Conservation (phyloP, 768 basidiomycete genomes). For the Mycena capillaripes region DNA sequence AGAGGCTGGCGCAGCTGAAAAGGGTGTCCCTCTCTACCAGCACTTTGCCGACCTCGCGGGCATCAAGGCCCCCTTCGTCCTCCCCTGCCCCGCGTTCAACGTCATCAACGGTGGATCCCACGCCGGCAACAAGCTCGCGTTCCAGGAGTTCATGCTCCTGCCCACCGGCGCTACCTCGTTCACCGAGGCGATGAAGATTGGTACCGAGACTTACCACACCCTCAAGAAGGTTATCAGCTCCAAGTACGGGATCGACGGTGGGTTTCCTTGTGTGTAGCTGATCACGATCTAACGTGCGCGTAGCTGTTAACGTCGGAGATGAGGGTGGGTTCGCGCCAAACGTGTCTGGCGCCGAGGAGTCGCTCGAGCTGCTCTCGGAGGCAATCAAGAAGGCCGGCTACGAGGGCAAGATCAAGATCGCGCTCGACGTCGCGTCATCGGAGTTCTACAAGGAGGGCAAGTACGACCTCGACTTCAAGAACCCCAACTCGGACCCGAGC, state of each 20-base stretch:
- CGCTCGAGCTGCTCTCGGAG: constrained; percentile 93
- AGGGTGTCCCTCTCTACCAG: constrained; percentile 95
- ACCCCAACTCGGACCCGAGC: constrained; percentile 97
- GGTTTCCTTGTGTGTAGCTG: constrained; percentile 40
- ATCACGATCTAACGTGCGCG: constrained; percentile 24
- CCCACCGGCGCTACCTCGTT: constrained; percentile 94
- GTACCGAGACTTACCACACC: constrained; percentile 97
- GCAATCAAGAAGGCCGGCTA: constrained; percentile 99
- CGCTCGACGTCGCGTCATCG: constrained; percentile 97
- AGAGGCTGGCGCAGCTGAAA: constrained; percentile 94
- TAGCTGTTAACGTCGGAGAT: constrained; percentile 99
- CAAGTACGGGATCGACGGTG: constrained; percentile 99
- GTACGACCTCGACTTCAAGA: constrained; percentile 99
- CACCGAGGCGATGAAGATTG: constrained; percentile 98
- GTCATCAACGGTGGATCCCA: constrained; percentile 99
- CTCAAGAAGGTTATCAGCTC: constrained; percentile 99
- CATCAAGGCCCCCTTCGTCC: constrained; percentile 92
- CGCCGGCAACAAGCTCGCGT: constrained; percentile 99
- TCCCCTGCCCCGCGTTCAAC: constrained; percentile 96
- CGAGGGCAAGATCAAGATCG: constrained; percentile 99
- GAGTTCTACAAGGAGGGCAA: constrained; percentile 99
- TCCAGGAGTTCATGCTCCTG: constrained; percentile 99
- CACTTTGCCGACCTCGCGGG: constrained; percentile 97
- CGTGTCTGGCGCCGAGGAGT: constrained; percentile 96
- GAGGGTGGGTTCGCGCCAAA: constrained; percentile 99